Evolutionary conservation across 345 rosid species (phyloP).

Genomic region (Eucalyptus grandis): DNA sequence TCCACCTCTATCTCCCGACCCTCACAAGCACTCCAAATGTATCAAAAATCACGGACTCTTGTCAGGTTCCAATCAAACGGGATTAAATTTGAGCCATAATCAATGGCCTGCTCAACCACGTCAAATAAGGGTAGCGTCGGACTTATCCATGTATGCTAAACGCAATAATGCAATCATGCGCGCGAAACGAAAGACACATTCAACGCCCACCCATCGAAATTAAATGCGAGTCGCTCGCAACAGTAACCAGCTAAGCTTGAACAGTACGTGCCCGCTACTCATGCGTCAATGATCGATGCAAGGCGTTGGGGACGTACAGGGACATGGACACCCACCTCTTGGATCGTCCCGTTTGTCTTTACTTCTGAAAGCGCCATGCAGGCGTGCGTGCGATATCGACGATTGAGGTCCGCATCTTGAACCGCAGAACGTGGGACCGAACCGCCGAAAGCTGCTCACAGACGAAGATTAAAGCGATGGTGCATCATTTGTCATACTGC

Average conservation of each 20-base stretch:
- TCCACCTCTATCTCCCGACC: not conserved
- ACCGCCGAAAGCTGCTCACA: not conserved
- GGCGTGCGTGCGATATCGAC: not conserved
- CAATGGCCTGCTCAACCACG: not conserved
- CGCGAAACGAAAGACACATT: not conserved
- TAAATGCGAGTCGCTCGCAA: not conserved
- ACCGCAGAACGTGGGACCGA: not conserved
- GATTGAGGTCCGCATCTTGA: not conserved
- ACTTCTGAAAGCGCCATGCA: not conserved
- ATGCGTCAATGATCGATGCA: not conserved
- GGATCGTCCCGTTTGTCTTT: not conserved
- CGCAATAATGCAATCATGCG: not conserved
- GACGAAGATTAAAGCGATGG: not conserved
- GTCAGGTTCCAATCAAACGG: not conserved
- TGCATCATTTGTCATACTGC: not conserved
- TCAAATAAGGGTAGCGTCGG: not conserved
- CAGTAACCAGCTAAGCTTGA: not conserved
- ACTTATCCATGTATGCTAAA: not conserved
- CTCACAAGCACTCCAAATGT: not conserved
- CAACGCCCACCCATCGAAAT: not conserved
- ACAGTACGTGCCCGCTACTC: not conserved
- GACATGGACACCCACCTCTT: not conserved
- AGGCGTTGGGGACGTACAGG: not conserved
- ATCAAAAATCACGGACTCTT: not conserved
- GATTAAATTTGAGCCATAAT: not conserved